phyloP scores from a whole-genome alignment of 2,329 filamentous ascomycete species.

The Ophiostoma pallidulum region DNA sequence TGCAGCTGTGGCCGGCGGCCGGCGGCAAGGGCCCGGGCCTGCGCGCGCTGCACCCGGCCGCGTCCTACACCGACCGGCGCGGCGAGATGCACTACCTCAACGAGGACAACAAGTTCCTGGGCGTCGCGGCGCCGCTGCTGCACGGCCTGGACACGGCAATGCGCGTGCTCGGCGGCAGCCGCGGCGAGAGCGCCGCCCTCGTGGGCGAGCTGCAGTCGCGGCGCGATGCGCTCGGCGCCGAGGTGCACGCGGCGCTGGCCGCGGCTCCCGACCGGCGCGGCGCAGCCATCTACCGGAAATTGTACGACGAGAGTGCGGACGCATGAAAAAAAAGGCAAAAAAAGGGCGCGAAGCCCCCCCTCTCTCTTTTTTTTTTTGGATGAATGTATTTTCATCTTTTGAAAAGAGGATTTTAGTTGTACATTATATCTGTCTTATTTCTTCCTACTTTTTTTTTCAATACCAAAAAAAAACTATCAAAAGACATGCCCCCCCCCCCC shows the following conservation, averaged over 20 bases:
- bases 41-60: constrained; percentile 27
- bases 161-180: constrained; percentile 27
- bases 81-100: constrained; percentile 26
- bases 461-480: too few relatives aligned
- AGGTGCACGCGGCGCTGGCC: constrained; percentile 20
- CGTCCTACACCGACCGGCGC: constrained; percentile 21
- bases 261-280: constrained; percentile 16
- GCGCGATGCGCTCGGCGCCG: constrained; percentile 23
- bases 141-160: constrained; percentile 37
- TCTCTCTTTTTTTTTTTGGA: constrained; percentile 2
- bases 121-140: constrained; percentile 28
- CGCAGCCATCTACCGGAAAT: constrained; percentile 23
- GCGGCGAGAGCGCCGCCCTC: constrained; percentile 19
- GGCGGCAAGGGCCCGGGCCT: constrained; percentile 27
- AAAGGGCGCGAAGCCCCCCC: background rate
- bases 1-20: constrained; percentile 33
- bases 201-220: constrained; percentile 31
- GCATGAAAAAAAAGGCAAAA: background rate
- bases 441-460: constrained; percentile 3
- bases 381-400: background rate
- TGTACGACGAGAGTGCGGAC: constrained; percentile 21
- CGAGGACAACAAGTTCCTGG: constrained; percentile 27
- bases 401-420: too few relatives aligned
- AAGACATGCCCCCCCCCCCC: too few relatives aligned
- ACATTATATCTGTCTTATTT: background rate